phyloP scores from a whole-genome alignment of 2,329 filamentous ascomycete genomes.

The Fusarium sp. region DNA sequence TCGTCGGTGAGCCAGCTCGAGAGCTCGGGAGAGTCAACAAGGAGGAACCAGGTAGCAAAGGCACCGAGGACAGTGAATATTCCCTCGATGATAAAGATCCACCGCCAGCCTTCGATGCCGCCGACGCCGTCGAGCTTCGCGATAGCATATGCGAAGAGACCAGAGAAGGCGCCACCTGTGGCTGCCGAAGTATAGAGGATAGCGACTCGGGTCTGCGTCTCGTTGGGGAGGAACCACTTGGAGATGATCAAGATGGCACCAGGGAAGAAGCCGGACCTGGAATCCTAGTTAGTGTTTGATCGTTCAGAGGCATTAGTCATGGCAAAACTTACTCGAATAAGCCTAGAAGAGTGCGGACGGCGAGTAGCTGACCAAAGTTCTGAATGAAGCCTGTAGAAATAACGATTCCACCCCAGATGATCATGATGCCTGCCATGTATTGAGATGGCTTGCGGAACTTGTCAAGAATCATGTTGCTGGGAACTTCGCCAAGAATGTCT shows the following conservation, averaged over 20 bases:
- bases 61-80: constrained; percentile 49
- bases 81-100: constrained; percentile 45
- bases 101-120: constrained; percentile 34
- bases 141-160: constrained; percentile 38
- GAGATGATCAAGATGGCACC: constrained; percentile 45
- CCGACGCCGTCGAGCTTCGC: constrained; percentile 34
- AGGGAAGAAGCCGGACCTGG: constrained; percentile 46
- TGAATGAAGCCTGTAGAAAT: constrained; percentile 21
- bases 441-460: constrained; percentile 30
- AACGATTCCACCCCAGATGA: constrained; percentile 31
- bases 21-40: constrained; percentile 46
- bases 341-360: constrained; percentile 26
- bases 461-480: constrained; percentile 34
- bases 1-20: constrained; percentile 35
- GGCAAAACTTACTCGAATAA: constrained; percentile 9
- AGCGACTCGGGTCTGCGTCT: constrained; percentile 44
- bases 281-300: not conserved
- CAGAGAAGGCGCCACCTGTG: constrained; percentile 39
- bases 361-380: constrained; percentile 24
- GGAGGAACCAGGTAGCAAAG: constrained; percentile 60
- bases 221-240: constrained; percentile 47
- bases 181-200: constrained; percentile 46
- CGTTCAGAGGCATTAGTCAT: rapidly evolving
- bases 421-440: constrained; percentile 30
- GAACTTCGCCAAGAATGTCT: constrained; percentile 30